phyloP scores from a whole-genome alignment of 257 asterid species.

The Solanum pimpinellifolium region DNA sequence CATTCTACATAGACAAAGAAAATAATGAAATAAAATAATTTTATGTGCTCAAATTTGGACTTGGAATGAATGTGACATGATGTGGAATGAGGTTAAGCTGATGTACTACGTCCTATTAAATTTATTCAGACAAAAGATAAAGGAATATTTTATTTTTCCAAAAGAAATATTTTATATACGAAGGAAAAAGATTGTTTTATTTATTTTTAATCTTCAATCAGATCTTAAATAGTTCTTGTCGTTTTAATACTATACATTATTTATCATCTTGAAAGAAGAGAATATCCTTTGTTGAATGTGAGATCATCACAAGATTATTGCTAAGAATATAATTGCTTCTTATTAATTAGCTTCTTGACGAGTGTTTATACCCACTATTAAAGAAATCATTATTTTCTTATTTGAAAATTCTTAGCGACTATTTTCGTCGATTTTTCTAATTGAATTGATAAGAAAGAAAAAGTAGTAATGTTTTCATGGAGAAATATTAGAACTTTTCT shows the following conservation, averaged over 20 bases:
- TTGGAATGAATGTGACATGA: conserved; percentile 13
- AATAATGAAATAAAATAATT: neutral
- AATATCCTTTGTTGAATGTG: neutral
- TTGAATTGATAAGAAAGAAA: no score
- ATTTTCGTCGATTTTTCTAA: neutral
- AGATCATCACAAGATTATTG: neutral
- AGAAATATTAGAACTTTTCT: no score
- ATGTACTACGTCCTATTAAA: no score
- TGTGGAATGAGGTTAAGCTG: neutral
- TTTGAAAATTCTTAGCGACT: no score
- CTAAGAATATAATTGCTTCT: neutral
- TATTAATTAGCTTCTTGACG: neutral
- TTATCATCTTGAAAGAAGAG: neutral
- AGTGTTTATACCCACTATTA: neutral
- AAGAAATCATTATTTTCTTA: no score
- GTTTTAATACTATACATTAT: neutral
- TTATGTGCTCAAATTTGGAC: neutral
- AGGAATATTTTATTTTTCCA: neutral
- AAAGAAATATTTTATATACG: no score
- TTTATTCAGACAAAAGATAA: neutral
- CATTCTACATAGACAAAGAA: conserved; percentile 49
- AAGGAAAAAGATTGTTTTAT: neutral
- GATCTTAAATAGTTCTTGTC: neutral
- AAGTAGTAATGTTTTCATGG: no score
- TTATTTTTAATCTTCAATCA: neutral